Conservation (phyloP, 1,139 yeast genomes). For the Geotrichum europaeum region DNA sequence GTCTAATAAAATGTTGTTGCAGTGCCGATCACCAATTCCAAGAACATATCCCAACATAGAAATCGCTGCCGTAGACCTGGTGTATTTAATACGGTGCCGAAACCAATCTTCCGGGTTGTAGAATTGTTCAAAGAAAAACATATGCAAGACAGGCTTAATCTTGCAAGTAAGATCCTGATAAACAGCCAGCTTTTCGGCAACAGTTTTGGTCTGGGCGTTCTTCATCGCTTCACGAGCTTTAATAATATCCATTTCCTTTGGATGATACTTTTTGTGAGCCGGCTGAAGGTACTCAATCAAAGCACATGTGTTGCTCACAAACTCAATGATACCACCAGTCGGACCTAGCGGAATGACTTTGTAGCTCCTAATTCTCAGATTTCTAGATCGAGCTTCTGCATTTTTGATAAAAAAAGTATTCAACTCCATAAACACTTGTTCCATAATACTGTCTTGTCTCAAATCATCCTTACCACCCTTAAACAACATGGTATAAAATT, state of each 20-base stretch:
- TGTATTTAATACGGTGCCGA: conserved; percentile 54
- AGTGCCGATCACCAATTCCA: conserved; percentile 94
- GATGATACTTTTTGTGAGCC: conserved; percentile 44
- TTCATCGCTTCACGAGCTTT: conserved; percentile 66
- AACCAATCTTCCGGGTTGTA: conserved; percentile 59
- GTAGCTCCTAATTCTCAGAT: conserved; percentile 69
- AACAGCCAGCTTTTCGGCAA: conserved; percentile 43
- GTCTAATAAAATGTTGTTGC: conserved; percentile 85
- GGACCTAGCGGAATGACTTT: conserved; percentile 89
- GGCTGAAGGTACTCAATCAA: conserved; percentile 61
- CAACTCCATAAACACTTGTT: conserved; percentile 88
- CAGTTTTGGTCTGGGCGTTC: conserved; percentile 45
- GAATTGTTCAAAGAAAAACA: conserved; percentile 68
- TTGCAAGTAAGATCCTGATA: conserved; percentile 47
- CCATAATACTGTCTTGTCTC: conserved; percentile 95
- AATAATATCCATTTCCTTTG: conserved; percentile 41
- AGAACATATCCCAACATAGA: conserved; percentile 83
- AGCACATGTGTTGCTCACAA: conserved; percentile 72
- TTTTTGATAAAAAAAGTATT: conserved; percentile 59
- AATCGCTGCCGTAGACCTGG: conserved; percentile 75
- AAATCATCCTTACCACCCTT: conserved; percentile 89
- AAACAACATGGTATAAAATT: conserved; percentile 50
- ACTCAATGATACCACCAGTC: conserved; percentile 81
- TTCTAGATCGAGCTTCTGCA: conserved; percentile 50
- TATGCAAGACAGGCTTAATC: conserved; percentile 61